Evolutionary conservation across 2,329 filamentous ascomycete genomes (phyloP).

Genomic region (Clarireedia monteithiana): DNA sequence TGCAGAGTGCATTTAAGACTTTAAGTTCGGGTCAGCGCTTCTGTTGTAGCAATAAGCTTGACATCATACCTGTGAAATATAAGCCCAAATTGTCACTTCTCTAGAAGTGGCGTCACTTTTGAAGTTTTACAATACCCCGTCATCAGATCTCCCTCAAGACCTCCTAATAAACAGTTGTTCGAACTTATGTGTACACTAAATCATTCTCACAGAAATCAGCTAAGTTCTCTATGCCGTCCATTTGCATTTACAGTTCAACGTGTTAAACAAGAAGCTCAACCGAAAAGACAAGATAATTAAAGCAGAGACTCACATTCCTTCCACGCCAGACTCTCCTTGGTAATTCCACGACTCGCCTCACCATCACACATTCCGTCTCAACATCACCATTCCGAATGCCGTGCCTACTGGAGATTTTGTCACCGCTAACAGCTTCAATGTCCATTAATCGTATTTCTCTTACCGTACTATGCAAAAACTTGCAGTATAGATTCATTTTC

Average conservation of each 20-base stretch:
- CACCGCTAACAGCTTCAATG: background rate
- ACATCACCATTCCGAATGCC: background rate
- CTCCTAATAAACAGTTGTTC: slow-evolving; percentile 7
- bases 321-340: slow-evolving; percentile 7
- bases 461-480: background rate
- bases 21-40: too few relatives aligned
- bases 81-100: too few relatives aligned
- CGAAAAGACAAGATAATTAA: background rate
- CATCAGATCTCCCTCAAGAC: background rate
- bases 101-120: too few relatives aligned
- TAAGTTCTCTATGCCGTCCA: background rate
- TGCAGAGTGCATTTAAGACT: too few relatives aligned
- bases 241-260: background rate
- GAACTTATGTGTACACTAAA: slow-evolving; percentile 2
- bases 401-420: background rate
- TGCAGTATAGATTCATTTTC: background rate
- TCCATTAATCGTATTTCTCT: background rate
- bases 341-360: slow-evolving; percentile 1
- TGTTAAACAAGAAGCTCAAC: background rate
- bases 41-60: too few relatives aligned
- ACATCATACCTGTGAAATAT: too few relatives aligned
- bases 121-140: too few relatives aligned
- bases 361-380: background rate
- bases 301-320: slow-evolving; percentile 5
- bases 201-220: background rate